These are phyloP conservation scores for Quercus rubra DNA, from an alignment of 306 rosid genomes.

Conservation along the genomic window DNA sequence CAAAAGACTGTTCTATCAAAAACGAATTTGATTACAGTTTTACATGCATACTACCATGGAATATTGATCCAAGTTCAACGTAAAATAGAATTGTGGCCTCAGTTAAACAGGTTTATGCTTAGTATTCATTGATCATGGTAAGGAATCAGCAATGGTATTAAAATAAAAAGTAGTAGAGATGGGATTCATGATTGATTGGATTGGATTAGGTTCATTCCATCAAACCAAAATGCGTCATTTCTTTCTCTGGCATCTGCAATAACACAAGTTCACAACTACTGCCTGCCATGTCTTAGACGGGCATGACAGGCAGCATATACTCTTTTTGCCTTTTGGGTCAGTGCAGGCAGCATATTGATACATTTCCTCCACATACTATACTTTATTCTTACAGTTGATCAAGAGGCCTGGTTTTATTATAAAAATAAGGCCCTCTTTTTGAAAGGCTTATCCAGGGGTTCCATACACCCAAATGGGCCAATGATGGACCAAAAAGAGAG, in stretches of 20 bases:
- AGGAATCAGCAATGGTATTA: too few relatives aligned
- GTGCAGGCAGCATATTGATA: too few relatives aligned
- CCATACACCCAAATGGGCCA: neutral
- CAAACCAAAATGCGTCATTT: neutral
- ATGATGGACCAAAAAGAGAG: neutral
- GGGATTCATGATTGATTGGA: neutral
- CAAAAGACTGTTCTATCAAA: too few relatives aligned
- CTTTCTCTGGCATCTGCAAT: neutral
- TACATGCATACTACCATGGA: too few relatives aligned
- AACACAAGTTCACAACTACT: neutral
- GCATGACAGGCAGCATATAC: neutral
- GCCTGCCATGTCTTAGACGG: neutral
- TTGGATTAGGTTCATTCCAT: neutral
- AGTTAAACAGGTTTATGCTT: neutral
- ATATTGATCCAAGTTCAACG: too few relatives aligned
- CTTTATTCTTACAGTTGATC: too few relatives aligned
- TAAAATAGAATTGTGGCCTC: neutral
- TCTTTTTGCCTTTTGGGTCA: too few relatives aligned
- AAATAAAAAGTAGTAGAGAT: neutral
- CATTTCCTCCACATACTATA: too few relatives aligned
- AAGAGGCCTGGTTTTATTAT: too few relatives aligned
- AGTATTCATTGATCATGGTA: neutral
- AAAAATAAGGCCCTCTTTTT: too few relatives aligned
- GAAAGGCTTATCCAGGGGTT: too few relatives aligned
- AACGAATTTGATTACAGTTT: too few relatives aligned